A percentile compares a stretch with the other conserved stretches of the same genome.
phyloP scores from a whole-genome alignment of 768 basidiomycete species.

The Termitomyces sp. region DNA sequence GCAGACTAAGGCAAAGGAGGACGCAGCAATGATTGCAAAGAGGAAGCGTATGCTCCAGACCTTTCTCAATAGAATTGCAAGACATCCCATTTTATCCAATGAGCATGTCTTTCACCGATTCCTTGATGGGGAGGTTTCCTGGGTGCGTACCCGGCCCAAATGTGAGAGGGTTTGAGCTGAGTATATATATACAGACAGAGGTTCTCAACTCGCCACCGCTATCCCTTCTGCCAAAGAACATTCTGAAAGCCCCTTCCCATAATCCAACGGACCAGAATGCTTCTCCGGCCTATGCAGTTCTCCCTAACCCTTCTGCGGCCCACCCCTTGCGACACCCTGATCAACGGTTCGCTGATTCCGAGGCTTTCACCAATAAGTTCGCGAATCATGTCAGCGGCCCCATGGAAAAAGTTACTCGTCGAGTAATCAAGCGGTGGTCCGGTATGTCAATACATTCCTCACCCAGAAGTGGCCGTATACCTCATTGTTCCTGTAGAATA shows the following conservation, averaged over 20 bases:
- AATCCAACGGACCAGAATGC: slow-evolving; percentile 81
- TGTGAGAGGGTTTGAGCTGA: not conserved
- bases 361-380: slow-evolving; percentile 94
- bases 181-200: slow-evolving; percentile 58
- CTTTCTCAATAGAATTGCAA: slow-evolving; percentile 84
- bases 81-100: slow-evolving; percentile 92
- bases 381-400: slow-evolving; percentile 85
- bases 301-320: slow-evolving; percentile 86
- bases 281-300: slow-evolving; percentile 69
- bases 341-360: slow-evolving; percentile 93
- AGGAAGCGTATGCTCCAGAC: slow-evolving; percentile 94
- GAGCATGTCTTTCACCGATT: slow-evolving; percentile 97
- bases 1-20: slow-evolving; percentile 95
- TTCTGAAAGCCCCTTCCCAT: slow-evolving; percentile 91
- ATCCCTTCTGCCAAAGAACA: slow-evolving; percentile 90
- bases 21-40: slow-evolving; percentile 83
- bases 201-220: slow-evolving; percentile 90
- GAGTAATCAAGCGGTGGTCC: slow-evolving; percentile 92
- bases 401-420: slow-evolving; percentile 94
- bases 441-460: slow-evolving; percentile 40
- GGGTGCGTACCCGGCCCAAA: slow-evolving; percentile 48
- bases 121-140: slow-evolving; percentile 92
- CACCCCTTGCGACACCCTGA: slow-evolving; percentile 91
- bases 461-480: not conserved
- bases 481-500: slow-evolving; percentile 41